Conservation (phyloP, 1,284 basidiomycete genomes). For the Fomes fomentarius region DNA sequence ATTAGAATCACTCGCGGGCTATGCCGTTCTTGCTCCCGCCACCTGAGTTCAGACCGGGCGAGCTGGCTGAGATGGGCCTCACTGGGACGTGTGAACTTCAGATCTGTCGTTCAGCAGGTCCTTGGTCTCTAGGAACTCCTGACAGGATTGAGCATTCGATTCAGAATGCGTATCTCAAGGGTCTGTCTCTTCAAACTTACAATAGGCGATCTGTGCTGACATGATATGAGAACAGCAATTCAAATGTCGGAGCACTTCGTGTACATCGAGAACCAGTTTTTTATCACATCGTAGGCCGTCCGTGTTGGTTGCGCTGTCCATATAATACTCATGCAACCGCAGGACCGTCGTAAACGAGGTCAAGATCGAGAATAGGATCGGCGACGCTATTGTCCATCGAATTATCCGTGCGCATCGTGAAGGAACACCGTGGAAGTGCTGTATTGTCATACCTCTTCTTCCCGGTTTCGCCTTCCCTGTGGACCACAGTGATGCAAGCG, state of each 20-base stretch:
- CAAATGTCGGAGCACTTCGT: slow-evolving; percentile 94
- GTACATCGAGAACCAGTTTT: slow-evolving; percentile 98
- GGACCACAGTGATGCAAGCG: slow-evolving; percentile 91
- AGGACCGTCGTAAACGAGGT: slow-evolving; percentile 89
- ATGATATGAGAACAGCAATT: slow-evolving; percentile 64
- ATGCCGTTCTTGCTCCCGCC: slow-evolving; percentile 98
- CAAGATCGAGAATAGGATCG: slow-evolving; percentile 91
- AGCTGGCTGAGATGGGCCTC: slow-evolving; percentile 82
- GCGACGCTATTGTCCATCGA: slow-evolving; percentile 91
- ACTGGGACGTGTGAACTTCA: slow-evolving; percentile 98
- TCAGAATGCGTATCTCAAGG: slow-evolving; percentile 93
- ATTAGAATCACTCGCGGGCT: slow-evolving; percentile 82
- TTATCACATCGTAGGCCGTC: slow-evolving; percentile 84
- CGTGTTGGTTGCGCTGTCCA: not conserved
- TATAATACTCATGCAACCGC: not conserved
- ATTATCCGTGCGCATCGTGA: slow-evolving; percentile 91
- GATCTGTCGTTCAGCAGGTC: slow-evolving; percentile 93
- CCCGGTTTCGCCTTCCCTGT: slow-evolving; percentile 96
- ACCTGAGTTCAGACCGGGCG: slow-evolving; percentile 86
- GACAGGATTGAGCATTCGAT: slow-evolving; percentile 91
- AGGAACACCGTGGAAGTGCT: slow-evolving; percentile 86
- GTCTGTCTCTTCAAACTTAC: slow-evolving; percentile 40
- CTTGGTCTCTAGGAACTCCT: slow-evolving; percentile 94
- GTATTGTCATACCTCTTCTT: slow-evolving; percentile 90
- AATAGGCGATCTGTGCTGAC: not conserved